Percentiles rank a stretch among this genome's conserved stretches.
These are phyloP conservation scores for Coemansia sp. DNA, from an alignment of 371 early-diverging fungal genomes.

Conservation along the genomic window DNA sequence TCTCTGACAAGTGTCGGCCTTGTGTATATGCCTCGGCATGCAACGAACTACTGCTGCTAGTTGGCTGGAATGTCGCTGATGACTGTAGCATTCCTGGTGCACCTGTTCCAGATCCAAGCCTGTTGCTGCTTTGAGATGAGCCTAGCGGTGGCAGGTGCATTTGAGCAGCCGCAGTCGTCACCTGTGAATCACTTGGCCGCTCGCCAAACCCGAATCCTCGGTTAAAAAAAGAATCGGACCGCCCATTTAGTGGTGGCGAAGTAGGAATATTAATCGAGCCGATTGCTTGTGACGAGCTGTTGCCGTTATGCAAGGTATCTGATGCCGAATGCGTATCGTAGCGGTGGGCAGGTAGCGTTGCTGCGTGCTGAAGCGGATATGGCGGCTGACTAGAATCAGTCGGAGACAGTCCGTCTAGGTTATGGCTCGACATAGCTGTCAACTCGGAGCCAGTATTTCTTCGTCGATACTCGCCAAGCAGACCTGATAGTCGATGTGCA, in stretches of 20 bases:
- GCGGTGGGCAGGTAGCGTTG: slow-evolving; percentile 23
- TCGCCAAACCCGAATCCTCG: slow-evolving; percentile 11
- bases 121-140: slow-evolving; percentile 14
- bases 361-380: slow-evolving; percentile 28
- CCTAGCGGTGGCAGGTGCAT: slow-evolving; percentile 30
- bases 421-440: slow-evolving; percentile 9
- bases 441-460: slow-evolving; percentile 2
- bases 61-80: slow-evolving; percentile 20
- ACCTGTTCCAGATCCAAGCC: neutral
- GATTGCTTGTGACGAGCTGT: slow-evolving; percentile 11
- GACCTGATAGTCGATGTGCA: neutral
- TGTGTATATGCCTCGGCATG: slow-evolving; percentile 5
- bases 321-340: neutral
- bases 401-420: slow-evolving; percentile 3
- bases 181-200: slow-evolving; percentile 4
- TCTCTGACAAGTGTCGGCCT: slow-evolving; percentile 6
- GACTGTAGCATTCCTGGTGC: slow-evolving; percentile 18
- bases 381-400: slow-evolving; percentile 2
- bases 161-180: slow-evolving; percentile 5
- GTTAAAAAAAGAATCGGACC: slow-evolving; percentile 29
- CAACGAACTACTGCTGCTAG: slow-evolving; percentile 1
- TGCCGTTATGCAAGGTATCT: neutral
- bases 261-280: slow-evolving; percentile 47
- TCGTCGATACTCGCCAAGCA: slow-evolving; percentile 15
- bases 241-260: slow-evolving; percentile 34